Evolutionary conservation across 441 rosid genomes (phyloP).

Genomic region (Viola pubescens): DNA sequence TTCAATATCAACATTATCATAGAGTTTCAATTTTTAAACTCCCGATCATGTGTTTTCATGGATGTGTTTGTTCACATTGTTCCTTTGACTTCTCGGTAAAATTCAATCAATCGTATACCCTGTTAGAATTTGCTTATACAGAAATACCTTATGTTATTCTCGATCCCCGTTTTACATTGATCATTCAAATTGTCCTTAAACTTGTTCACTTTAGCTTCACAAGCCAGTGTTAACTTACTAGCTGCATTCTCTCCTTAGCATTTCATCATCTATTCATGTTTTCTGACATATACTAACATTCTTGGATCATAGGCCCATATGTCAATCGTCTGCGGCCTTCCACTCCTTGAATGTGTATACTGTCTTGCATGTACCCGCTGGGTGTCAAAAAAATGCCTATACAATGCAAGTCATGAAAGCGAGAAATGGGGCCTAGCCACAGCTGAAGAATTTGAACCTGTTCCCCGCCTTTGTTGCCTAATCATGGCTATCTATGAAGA

Average conservation of each 20-base stretch:
- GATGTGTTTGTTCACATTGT: too few relatives aligned
- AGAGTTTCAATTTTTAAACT: too few relatives aligned
- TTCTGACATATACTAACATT: conserved; percentile 19
- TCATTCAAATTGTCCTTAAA: neutral
- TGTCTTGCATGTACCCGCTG: conserved; percentile 76
- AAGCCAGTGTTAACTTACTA: neutral
- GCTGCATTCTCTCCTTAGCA: too few relatives aligned
- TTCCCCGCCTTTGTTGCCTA: conserved; percentile 65
- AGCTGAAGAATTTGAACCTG: conserved; percentile 58
- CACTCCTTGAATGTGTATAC: conserved; percentile 74
- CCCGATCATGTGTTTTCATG: too few relatives aligned
- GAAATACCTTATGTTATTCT: too few relatives aligned
- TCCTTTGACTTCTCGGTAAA: too few relatives aligned
- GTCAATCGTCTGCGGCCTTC: conserved; percentile 76
- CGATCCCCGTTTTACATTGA: neutral
- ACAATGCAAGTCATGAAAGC: conserved; percentile 80
- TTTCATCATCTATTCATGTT: neutral
- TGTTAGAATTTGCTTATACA: too few relatives aligned
- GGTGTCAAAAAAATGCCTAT: conserved; percentile 70
- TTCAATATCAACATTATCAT: too few relatives aligned
- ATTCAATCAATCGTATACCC: too few relatives aligned
- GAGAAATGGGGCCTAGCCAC: conserved; percentile 79
- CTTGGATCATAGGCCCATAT: conserved; percentile 41
- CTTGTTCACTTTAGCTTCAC: neutral
- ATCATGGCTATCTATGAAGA: conserved; percentile 63